phyloP scores from a whole-genome alignment of 352 stramenopile species.

The Globisporangium alternatum region DNA sequence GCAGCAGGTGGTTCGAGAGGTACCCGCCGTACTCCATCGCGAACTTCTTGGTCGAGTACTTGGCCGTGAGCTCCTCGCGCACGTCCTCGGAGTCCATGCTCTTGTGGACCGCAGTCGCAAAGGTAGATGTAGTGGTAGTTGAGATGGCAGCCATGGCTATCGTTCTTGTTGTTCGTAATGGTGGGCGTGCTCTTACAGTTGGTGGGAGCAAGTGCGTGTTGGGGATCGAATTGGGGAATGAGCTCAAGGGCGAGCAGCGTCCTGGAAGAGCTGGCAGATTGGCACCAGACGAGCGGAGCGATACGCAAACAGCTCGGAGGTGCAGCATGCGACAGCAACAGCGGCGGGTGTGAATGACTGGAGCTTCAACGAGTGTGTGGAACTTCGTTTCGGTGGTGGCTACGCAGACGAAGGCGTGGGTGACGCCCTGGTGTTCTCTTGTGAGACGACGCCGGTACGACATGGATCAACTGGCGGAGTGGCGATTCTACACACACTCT shows the following conservation, averaged over 20 bases:
- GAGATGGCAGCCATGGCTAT: not conserved
- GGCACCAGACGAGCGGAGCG: not conserved
- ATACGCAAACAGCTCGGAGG: not conserved
- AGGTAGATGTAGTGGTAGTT: not conserved
- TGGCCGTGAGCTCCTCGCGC: slow-evolving; percentile 24
- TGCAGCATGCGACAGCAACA: not conserved
- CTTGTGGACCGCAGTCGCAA: not conserved
- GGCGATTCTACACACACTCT: not conserved
- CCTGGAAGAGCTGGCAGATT: not conserved
- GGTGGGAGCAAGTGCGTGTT: not conserved
- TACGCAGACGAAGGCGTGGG: not conserved
- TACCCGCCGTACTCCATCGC: slow-evolving; percentile 36
- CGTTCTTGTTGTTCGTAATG: not conserved
- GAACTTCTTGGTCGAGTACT: slow-evolving; percentile 33
- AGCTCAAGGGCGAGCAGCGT: not conserved
- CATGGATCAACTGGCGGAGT: not conserved
- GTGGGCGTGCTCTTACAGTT: not conserved
- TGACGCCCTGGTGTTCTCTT: not conserved
- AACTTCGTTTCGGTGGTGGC: not conserved
- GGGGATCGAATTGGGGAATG: slow-evolving; percentile 9
- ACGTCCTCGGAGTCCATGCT: slow-evolving; percentile 7
- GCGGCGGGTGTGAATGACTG: not conserved
- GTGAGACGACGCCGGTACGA: not conserved
- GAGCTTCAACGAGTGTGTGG: not conserved
- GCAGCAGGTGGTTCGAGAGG: slow-evolving; percentile 38